Evolutionary conservation across 768 basidiomycete genomes (phyloP), one percentile per base, ranked within the genome.

Genomic region (Tulasnella calospora): DNA sequence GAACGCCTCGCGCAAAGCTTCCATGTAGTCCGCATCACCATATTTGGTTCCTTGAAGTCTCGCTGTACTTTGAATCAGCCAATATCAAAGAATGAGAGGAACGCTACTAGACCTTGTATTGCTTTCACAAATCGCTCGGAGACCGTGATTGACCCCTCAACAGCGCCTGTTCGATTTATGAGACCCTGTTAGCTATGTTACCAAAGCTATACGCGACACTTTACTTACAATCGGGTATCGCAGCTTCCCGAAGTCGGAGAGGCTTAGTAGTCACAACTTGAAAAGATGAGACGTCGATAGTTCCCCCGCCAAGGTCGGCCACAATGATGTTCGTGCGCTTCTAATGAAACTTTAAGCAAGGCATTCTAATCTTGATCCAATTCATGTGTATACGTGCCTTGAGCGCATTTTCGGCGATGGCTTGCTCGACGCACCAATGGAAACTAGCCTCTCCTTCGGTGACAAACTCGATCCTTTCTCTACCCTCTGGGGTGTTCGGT

Each of bases 241-340:
- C 38, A 40, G 38, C 10, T 40, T 40, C 38, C 38, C 38, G 38
- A 40, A 40, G 38, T 40, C 10, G 3, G 38, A 40, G 38, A 10
- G 38, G 38, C 38, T 40, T 40, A 40, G 38, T 4, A 40, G 38
- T 40, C 38, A 40, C 38, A 3, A 40, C 38, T 10, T 40, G 5
- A 40, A 40, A 40, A 10, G 38, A 40, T 40, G 38, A 40, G 3
- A 87, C 46, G 73, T 86, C 87, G 5, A 86, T 82, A 7, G 85
- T 87, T 6, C 85, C 84, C 33, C 88, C 87, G 13, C 89, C 89
- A 15, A 88, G 88, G 80, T 90, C 89, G 12, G 89, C 85, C 23
- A 89, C 81, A n/a, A 88, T 84, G 8, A 89, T 77, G 17, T 13
- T 27, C 19, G 15, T 41, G 1, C 67, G 30, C 9, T 40, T 40